Base-by-base conservation (phyloP, 768 basidiomycete species). In the Trametes cubensis region DNA sequence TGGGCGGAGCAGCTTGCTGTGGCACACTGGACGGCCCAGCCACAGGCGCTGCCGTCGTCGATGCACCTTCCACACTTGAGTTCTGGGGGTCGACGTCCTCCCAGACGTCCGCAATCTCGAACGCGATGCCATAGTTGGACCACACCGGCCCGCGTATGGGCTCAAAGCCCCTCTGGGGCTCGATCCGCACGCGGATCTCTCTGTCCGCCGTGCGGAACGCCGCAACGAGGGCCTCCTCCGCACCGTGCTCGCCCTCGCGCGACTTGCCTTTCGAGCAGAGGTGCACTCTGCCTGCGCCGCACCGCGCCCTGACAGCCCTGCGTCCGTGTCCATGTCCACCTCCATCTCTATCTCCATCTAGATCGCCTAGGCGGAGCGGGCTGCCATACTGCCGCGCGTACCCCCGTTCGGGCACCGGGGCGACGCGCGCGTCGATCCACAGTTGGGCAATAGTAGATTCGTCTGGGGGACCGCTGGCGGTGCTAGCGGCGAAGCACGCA, bases 341-440 rank as follows among this genome's bases (percentile, higher is more conserved):
- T 7, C 34, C 10, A 34, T 34, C 34, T 10, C 34, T 4, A 34
- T 34, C 11, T 7, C 34, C 10, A 34, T 34, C 34, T 34, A 11
- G 10, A 7, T 34, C 34, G 2, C 34, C 50, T 6, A 30, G 21
- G 10, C 17, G 5, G 17, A 51, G 50, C 7, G 50, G 50, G 10
- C 10, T 34, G 30, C 50, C 50, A 20, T 51, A 51, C 17, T 7
- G 20, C 20, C 38, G 50, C 18, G 50, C 30, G 34, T 51, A 39
- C 15, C 50, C 50, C 7, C 26, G 50, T 3, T 17, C n/a, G 30
- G 50, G 30, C 4, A 53, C 20, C 7, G 39, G 39, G 13, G 52
- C 52, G 18, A 53, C 10, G 39, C 52, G 52, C 17, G 52, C 39
- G 52, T 53, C 52, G 52, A 53, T 26, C 52, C 52, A 53, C 14